Evolutionary conservation across 2,329 filamentous ascomycete species (phyloP), one percentile per base, ranked within the genome.

Genomic region (Trichoderma sp.): DNA sequence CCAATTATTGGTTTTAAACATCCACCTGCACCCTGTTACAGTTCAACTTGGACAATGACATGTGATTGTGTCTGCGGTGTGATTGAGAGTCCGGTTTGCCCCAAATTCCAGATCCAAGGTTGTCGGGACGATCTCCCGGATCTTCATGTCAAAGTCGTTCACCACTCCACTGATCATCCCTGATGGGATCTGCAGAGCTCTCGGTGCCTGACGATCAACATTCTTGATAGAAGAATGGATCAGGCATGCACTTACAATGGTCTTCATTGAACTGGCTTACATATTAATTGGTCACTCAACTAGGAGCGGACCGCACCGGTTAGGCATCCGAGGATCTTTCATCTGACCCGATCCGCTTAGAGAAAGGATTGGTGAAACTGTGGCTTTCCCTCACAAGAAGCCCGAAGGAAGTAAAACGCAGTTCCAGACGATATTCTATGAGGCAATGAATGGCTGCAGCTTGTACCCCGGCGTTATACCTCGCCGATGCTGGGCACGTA

Each of bases 41-140:
- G 30, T 14, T 14, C 12, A 5, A 39, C 34, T 39, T 3, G 34
- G 12, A 39, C 12, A 39, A 14, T 39, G 1, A 10, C 34, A 39
- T 39, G 34, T 39, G 34, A 14, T 39, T 39, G 34, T 39, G 12
- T 34, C 34, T 39, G 30, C 14, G 12, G 34, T 14, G 3, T 39
- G 12, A 5, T 39, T 14, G 34, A 39, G 10, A 14, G 12, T 14
- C 34, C 34, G 14, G 5, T 39, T 2, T 34, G 21, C 17, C 4
- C n/a, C n/a, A 41, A 3, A 19, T 28, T 7, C 21, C 6, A 7
- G 15, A 10, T 15, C 26, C 14, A 43, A 14, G 4, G 5, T 17
- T 17, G 7, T 19, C 56, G 56, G 56, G 26, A 59, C 56, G 55
- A 59, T 59, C 44, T 24, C 28, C 56, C 44, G 44, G 56, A 59